Base-by-base conservation (phyloP, 2,329 filamentous ascomycete species). In the Fusarium sp. region DNA sequence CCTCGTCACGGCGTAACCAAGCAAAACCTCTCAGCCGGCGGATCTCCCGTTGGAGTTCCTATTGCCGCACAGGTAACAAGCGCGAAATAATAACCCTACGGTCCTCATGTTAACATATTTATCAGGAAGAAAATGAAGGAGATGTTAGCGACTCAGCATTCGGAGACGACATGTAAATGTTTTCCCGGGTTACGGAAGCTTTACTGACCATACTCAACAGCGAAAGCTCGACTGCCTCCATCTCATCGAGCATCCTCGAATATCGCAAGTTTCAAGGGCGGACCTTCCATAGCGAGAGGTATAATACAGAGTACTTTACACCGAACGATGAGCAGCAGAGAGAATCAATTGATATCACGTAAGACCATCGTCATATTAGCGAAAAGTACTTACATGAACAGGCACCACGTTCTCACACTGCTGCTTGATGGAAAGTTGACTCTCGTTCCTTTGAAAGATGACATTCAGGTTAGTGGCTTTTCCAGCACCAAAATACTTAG, bases 341-440 rank as follows among this genome's bases (percentile, higher is more conserved):
- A 18, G 57, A 68, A 2, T 68, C 64, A 0, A 68, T 68, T n/a
- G 65, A 68, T 5, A 68, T 68, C 7, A 62, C 65, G 65, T 68
- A 49, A 15, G 57, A 11, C 27, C 2, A 2, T 8, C 1, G 4
- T 27, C 9, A 7, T 6, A 1, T 12, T 7, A 3, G 2, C 4
- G 8, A 13, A 12, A 4, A 27, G 4, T 8, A 27, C 49, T 52
- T 13, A 52, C 18, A 35, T 17, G 1, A 15, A 12, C 14, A 52
- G 49, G 13, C 33, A 52, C 7, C 49, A 52, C 27, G 33, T 38
- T 12, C 4, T 52, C 5, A 52, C 33, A 4, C 18, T 52, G 12
- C 22, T 52, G 1, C 49, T 52, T 15, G 33, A 52, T 27, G 49
- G 33, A 6, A 52, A 38, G 10, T 3, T 36, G 22, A 52, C 49